A percentile compares a stretch with the other conserved stretches of the same genome.
Evolutionary conservation across 2,329 filamentous ascomycete genomes (phyloP).

Genomic region (Talaromyces verruculosus): DNA sequence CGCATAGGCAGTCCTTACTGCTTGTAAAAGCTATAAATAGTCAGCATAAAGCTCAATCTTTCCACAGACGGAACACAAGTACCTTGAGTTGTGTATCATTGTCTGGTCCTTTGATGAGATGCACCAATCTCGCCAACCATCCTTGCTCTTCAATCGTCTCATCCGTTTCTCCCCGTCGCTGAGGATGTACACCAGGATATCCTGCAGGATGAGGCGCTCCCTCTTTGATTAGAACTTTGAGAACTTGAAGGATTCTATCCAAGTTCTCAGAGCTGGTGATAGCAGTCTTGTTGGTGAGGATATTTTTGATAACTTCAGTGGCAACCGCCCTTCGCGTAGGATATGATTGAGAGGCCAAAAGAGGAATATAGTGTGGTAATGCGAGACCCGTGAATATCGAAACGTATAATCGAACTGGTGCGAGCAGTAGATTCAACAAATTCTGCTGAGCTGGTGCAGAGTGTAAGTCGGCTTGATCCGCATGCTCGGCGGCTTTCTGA

Average conservation of each 20-base stretch:
- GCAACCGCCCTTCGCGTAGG: conserved; percentile 87
- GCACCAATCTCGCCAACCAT: conserved; percentile 89
- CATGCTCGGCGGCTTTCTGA: conserved; percentile 80
- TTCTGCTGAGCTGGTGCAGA: conserved; percentile 83
- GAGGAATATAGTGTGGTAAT: conserved; percentile 84
- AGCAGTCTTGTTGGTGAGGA: conserved; percentile 78
- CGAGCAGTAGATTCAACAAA: conserved; percentile 83
- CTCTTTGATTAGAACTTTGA: conserved; percentile 91
- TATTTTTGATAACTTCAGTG: conserved; percentile 76
- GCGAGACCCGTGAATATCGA: conserved; percentile 96
- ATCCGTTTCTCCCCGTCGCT: conserved; percentile 84
- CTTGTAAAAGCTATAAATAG: conserved; percentile 68
- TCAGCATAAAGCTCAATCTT: background rate
- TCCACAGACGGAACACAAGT: conserved; percentile 16
- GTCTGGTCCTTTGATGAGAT: conserved; percentile 76
- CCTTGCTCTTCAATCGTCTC: conserved; percentile 98
- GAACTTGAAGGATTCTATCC: conserved; percentile 82
- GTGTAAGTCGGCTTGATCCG: conserved; percentile 93
- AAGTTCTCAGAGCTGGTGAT: conserved; percentile 77
- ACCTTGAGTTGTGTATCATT: conserved; percentile 91
- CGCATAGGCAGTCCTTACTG: conserved; percentile 78
- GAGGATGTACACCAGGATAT: conserved; percentile 74
- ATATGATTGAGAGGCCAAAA: conserved; percentile 89
- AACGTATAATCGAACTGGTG: conserved; percentile 82
- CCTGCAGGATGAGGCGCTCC: conserved; percentile 79